phyloP scores from a whole-genome alignment of 305 asterid genomes.

The Solanum hybrid region DNA sequence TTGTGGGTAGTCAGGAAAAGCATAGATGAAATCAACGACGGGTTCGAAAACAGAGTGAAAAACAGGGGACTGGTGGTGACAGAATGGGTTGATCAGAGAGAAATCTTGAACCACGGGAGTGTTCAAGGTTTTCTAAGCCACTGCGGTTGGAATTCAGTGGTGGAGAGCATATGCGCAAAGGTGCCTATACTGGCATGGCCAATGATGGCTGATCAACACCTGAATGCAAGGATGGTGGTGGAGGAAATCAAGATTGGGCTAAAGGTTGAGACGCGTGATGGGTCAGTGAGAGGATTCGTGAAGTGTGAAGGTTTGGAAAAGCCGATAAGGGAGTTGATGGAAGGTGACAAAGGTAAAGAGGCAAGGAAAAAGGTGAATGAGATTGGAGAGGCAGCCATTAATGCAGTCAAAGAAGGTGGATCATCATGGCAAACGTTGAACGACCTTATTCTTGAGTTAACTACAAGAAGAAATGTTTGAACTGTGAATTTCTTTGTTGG shows the following conservation, averaged over 20 bases:
- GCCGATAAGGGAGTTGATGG: neutral
- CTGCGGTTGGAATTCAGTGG: constrained; percentile 21
- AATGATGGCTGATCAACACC: constrained; percentile 39
- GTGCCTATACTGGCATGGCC: constrained; percentile 42
- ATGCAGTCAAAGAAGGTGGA: constrained; percentile 32
- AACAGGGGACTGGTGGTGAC: constrained; percentile 23
- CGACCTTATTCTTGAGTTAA: constrained; percentile 15
- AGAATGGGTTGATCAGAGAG: constrained; percentile 30
- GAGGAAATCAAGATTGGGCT: constrained; percentile 26
- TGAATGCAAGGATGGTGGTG: constrained; percentile 36
- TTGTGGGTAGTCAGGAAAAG: constrained; percentile 45
- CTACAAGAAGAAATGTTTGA: neutral
- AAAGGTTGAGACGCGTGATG: constrained; percentile 18
- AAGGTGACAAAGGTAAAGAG: constrained; percentile 19
- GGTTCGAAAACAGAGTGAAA: constrained; percentile 18
- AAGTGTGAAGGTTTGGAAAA: neutral
- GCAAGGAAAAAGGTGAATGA: constrained; percentile 19
- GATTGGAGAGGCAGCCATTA: constrained; percentile 20
- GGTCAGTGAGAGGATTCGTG: constrained; percentile 2
- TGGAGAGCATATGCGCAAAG: neutral
- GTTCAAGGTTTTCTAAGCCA: constrained; percentile 28
- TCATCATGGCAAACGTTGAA: constrained; percentile 25
- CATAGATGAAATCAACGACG: neutral
- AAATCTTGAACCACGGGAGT: constrained; percentile 17
- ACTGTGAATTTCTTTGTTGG: neutral